These are phyloP conservation scores for Entoloma clypeatum DNA, from an alignment of 1,284 basidiomycete genomes.

Conservation along the genomic window DNA sequence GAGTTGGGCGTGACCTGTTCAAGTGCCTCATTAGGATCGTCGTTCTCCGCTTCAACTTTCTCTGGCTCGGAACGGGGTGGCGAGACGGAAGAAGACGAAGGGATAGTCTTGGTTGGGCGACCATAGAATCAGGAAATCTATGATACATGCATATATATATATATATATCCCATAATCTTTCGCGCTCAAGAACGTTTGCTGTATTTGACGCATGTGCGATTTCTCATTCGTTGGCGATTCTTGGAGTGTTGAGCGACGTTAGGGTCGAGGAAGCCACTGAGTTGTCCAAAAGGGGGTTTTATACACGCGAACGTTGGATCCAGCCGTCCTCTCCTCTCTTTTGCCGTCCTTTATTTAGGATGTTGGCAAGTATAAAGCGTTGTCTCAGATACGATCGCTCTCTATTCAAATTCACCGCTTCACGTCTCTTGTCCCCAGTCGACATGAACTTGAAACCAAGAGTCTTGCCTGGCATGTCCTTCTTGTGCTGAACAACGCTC, in stretches of 20 bases:
- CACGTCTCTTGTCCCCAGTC: neutral
- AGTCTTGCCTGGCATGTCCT: slow-evolving; percentile 33
- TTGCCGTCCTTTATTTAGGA: slow-evolving; percentile 10
- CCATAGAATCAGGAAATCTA: slow-evolving; percentile 28
- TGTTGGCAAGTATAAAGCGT: slow-evolving; percentile 22
- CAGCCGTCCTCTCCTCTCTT: slow-evolving; percentile 6
- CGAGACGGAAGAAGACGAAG: slow-evolving; percentile 77
- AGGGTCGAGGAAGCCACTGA: neutral
- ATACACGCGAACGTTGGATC: slow-evolving; percentile 4
- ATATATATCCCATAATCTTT: slow-evolving; percentile 5
- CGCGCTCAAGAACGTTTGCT: neutral
- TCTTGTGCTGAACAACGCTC: neutral
- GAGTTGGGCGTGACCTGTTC: too few relatives aligned
- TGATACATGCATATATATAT: neutral
- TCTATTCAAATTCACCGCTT: slow-evolving; percentile 5
- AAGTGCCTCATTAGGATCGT: slow-evolving; percentile 38
- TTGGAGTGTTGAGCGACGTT: too few relatives aligned
- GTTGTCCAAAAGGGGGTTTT: neutral
- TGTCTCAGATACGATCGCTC: slow-evolving; percentile 14
- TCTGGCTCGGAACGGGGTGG: slow-evolving; percentile 35
- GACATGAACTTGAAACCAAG: slow-evolving; percentile 19
- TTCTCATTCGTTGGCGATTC: slow-evolving; percentile 11
- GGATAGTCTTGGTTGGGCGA: slow-evolving; percentile 70
- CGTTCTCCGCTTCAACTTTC: slow-evolving; percentile 25
- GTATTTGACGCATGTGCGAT: slow-evolving; percentile 17